Evolutionary conservation across 805 yeast genomes (phyloP).

Genomic region (Pichia thaimueangensis): DNA sequence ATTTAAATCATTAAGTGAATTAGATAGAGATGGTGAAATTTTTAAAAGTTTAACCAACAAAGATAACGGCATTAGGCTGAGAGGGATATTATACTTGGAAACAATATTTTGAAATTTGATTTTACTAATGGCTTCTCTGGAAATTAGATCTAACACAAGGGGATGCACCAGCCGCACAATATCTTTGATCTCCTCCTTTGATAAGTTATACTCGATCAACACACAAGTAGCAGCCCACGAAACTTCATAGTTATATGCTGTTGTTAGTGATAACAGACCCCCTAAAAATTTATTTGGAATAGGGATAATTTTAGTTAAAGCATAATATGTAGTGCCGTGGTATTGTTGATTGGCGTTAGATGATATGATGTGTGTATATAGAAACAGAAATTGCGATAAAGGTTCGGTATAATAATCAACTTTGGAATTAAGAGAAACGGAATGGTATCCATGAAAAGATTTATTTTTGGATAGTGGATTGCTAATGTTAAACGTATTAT

Average conservation of each 20-base stretch:
- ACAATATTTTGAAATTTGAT: not conserved
- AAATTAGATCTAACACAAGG: not conserved
- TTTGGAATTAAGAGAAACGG: not conserved
- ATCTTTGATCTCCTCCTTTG: not conserved
- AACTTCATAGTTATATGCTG: not conserved
- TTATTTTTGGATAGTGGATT: too few relatives aligned
- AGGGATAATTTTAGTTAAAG: too few relatives aligned
- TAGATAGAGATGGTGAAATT: not conserved
- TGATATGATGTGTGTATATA: slow-evolving; percentile 3
- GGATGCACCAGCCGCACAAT: not conserved
- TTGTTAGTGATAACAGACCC: not conserved
- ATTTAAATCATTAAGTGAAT: slow-evolving; percentile 2
- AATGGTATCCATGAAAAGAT: not conserved
- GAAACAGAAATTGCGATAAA: slow-evolving; percentile 3
- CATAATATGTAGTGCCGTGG: too few relatives aligned
- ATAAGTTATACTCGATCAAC: not conserved
- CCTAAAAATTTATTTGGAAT: not conserved
- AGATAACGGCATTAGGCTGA: slow-evolving; percentile 3
- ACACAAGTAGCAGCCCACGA: slow-evolving; percentile 2
- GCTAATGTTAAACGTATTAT: not conserved
- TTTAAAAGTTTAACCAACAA: not conserved
- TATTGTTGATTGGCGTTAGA: not conserved
- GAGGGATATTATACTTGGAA: not conserved
- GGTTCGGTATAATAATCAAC: not conserved
- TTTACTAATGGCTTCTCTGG: not conserved